Evolutionary conservation across 441 rosid species (phyloP).

Genomic region (Arabidopsis lyrata): DNA sequence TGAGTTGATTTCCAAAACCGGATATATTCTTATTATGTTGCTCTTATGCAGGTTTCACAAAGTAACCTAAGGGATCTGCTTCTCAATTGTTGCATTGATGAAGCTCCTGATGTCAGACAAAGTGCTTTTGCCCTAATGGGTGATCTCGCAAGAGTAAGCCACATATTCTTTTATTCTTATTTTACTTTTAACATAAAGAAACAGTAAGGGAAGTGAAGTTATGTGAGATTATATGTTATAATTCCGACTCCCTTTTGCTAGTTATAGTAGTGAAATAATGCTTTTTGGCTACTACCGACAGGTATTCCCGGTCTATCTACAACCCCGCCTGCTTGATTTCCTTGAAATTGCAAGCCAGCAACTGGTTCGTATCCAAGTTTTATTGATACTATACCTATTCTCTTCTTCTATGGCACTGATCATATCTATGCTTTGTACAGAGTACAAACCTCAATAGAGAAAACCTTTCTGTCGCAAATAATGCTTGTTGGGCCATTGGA

Average conservation of each 20-base stretch:
- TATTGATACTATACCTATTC: conserved; percentile 21
- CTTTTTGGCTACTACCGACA: conserved; percentile 40
- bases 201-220: conserved; percentile 2
- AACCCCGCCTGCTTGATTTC: conserved; percentile 72
- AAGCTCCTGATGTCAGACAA: conserved; percentile 89
- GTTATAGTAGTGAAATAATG: conserved; percentile 12
- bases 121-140: conserved; percentile 99
- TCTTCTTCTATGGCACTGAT: conserved; percentile 31
- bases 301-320: conserved; percentile 88
- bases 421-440: conserved; percentile 53
- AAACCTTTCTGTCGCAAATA: conserved; percentile 90
- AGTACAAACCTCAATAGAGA: conserved; percentile 69
- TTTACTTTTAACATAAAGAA: not conserved
- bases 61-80: conserved; percentile 88
- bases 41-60: conserved; percentile 68
- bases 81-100: conserved; percentile 93
- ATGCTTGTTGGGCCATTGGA: conserved; percentile 99
- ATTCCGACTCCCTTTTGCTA: not conserved
- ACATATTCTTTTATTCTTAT: conserved; percentile 11
- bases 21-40: conserved; percentile 23
- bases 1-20: not conserved
- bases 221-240: conserved; percentile 13
- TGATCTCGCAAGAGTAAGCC: conserved; percentile 92
- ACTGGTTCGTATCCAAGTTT: conserved; percentile 64
- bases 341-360: conserved; percentile 91